Evolutionary conservation across 164 flowering plant species (phyloP).

Genomic region (Macadamia integrifolia): DNA sequence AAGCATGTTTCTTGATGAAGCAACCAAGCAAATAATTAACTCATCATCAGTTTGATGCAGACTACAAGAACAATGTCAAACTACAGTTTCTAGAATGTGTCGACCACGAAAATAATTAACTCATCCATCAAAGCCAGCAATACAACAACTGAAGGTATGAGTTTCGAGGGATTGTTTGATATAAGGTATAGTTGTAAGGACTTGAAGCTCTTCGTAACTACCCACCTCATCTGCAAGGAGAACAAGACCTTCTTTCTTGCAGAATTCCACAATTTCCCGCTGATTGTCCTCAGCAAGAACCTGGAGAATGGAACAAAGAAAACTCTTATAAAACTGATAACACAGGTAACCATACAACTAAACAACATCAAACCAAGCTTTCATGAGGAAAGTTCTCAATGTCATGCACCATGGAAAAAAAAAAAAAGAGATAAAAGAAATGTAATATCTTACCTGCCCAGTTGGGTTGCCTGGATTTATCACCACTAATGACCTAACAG

Average conservation of each 20-base stretch:
- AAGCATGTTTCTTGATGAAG: neutral
- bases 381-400: neutral
- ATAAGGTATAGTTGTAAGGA: neutral
- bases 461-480: conserved; percentile 99
- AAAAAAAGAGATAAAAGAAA: neutral
- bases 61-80: neutral
- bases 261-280: conserved; percentile 78
- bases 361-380: neutral
- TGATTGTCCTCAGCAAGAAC: conserved; percentile 94
- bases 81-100: neutral
- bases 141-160: no score
- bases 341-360: neutral
- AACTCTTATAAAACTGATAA: neutral
- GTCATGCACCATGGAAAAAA: neutral
- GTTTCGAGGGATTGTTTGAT: no score
- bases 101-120: neutral
- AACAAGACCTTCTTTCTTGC: conserved; percentile 90
- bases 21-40: neutral
- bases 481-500: conserved; percentile 91
- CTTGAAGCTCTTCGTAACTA: neutral
- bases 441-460: conserved; percentile 64
- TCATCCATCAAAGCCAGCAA: neutral
- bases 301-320: conserved; percentile 27
- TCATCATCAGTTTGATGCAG: neutral
- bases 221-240: conserved; percentile 98